phyloP scores from a whole-genome alignment of 2,329 filamentous ascomycete species.

The Fonsecaea multimorphosa region DNA sequence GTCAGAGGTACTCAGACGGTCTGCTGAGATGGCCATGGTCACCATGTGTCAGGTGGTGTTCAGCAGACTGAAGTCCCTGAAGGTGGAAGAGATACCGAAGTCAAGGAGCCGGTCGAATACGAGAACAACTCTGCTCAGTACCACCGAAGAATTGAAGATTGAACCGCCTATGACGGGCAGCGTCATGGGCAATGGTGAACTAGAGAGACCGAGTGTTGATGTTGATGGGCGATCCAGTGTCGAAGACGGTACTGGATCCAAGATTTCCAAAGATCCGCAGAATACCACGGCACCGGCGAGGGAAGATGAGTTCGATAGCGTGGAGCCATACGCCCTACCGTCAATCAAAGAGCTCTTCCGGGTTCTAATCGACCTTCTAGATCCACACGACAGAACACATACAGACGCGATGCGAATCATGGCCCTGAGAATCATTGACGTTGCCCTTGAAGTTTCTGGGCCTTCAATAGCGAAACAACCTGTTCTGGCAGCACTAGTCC shows the following conservation, averaged over 20 bases:
- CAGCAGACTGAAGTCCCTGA: conserved; percentile 84
- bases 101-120: conserved; percentile 38
- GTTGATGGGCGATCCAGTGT: conserved; percentile 23
- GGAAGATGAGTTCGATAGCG: conserved; percentile 52
- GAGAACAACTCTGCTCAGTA: conserved; percentile 48
- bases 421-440: conserved; percentile 95
- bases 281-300: conserved; percentile 45
- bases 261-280: conserved; percentile 44
- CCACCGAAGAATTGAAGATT: conserved; percentile 81
- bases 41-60: conserved; percentile 99
- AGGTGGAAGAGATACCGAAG: conserved; percentile 70
- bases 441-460: conserved; percentile 92
- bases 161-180: conserved; percentile 63
- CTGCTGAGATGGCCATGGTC: conserved; percentile 93
- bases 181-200: conserved; percentile 61
- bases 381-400: conserved; percentile 90
- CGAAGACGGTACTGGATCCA: conserved; percentile 39
- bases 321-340: conserved; percentile 89
- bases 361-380: conserved; percentile 88
- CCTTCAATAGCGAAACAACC: conserved; percentile 94
- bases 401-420: conserved; percentile 96
- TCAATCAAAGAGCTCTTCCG: conserved; percentile 94
- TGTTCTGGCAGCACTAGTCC: conserved; percentile 81
- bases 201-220: conserved; percentile 33
- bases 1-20: conserved; percentile 86